Evolutionary conservation across 805 yeast species (phyloP), one percentile per base, ranked within the genome.

Genomic region (Geotrichum ghanense): DNA sequence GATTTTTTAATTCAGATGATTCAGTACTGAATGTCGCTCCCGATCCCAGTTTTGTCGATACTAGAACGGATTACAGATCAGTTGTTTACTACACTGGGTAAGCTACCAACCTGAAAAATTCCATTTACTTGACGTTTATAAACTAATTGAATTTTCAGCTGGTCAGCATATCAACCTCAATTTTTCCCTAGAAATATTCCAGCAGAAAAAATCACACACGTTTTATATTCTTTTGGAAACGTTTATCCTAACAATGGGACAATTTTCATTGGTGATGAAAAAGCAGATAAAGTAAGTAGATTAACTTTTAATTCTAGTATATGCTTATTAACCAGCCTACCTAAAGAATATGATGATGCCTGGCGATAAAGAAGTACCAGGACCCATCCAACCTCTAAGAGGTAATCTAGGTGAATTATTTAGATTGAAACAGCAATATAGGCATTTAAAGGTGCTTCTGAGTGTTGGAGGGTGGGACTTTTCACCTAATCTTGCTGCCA

Each of bases 381-480:
- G n/a, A 31, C 5, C 16, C 37, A 6, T 4, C 12, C 17, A 31
- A 10, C n/a, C n/a, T 9, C 14, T 31, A 31, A 54, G 52, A 22
- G 90, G 90, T 0, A 65, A 72, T 49, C 54, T 79, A 42, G 69
- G 75, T 49, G 73, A 73, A 55, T 60, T 81, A 24, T 65, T 61
- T 45, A 67, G 68, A 48, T 48, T 81, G 52, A 80, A 79, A 55
- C 54, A 57, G 27, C 42, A 50, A 41, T 44, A 65, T 47, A 60
- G 68, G 9, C 59, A 71, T 27, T 57, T 87, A 23, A 77, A 79
- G 50, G 67, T 79, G 0, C 66, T 78, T 2, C 70, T 88, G 73
- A 80, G 95, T 0, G 73, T 90, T 47, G 98, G 98, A 3, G 98
- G 98, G 0, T 78, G 81, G 80, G 69, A 79, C 0, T 70, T 67